A percentile compares a stretch with the other conserved stretches of the same genome.
Conservation (phyloP, 2,329 filamentous ascomycete genomes). For the Fusarium staphyleae region DNA sequence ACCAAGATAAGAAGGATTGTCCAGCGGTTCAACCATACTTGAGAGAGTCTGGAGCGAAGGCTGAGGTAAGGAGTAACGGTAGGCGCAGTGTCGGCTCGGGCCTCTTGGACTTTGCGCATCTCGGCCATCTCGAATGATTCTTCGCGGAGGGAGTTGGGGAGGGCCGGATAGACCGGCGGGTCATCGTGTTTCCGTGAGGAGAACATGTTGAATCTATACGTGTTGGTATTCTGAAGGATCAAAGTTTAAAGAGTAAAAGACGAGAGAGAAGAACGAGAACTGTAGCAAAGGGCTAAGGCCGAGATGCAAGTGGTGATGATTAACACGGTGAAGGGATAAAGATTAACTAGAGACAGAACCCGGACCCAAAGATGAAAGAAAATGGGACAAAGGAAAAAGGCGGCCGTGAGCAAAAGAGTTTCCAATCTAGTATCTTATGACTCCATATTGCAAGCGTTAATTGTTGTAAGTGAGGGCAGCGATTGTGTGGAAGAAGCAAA, state of each 20-base stretch:
- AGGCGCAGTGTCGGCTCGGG: constrained; percentile 64
- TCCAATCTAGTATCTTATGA: constrained; percentile 40
- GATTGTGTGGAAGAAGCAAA: constrained; percentile 22
- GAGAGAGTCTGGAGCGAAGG: constrained; percentile 85
- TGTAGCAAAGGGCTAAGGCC: constrained; percentile 12
- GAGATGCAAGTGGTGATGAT: constrained; percentile 10
- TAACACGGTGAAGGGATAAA: constrained; percentile 23
- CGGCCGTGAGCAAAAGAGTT: constrained; percentile 23
- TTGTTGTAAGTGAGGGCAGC: constrained; percentile 21
- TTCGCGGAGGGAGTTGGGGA: constrained; percentile 49
- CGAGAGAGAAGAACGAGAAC: constrained; percentile 8
- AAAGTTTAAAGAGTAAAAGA: constrained; percentile 12
- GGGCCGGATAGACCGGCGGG: constrained; percentile 45
- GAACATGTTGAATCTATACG: constrained; percentile 48
- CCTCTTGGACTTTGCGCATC: constrained; percentile 43
- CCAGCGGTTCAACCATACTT: constrained; percentile 98
- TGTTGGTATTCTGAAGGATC: constrained; percentile 38
- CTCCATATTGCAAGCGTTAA: constrained; percentile 32
- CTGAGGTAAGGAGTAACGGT: constrained; percentile 90
- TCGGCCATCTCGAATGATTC: constrained; percentile 49
- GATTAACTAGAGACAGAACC: constrained; percentile 26
- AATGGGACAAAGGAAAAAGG: constrained; percentile 31
- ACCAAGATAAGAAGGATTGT: constrained; percentile 88
- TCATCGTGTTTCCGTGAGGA: constrained; percentile 46
- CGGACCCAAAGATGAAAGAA: constrained; percentile 22